Percentiles rank a stretch among this genome's conserved stretches.
Conservation (phyloP, 2,329 filamentous ascomycete species). For the Cercospora nicotianae region DNA sequence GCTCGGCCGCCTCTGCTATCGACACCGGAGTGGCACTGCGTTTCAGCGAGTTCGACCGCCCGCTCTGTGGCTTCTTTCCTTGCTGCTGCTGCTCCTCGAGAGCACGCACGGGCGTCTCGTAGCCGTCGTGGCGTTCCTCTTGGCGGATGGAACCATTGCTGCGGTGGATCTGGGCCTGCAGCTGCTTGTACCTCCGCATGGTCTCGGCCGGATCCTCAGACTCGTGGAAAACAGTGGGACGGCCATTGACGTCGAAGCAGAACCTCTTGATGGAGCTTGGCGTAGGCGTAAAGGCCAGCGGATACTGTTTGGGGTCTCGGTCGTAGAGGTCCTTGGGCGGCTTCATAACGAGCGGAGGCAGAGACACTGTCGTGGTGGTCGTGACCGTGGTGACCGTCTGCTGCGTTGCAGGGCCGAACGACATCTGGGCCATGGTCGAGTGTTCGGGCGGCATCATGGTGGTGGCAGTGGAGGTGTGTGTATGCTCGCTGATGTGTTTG, state of each 20-base stretch:
- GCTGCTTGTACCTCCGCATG: constrained; percentile 46
- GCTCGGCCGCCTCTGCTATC: constrained; percentile 55
- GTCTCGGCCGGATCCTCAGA: constrained; percentile 57
- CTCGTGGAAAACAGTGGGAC: constrained; percentile 62
- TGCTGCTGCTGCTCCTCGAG: constrained; percentile 17
- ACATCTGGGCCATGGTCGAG: constrained; percentile 58
- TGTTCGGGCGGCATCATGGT: constrained; percentile 33
- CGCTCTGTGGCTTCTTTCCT: constrained; percentile 26
- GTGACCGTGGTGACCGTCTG: constrained; percentile 81
- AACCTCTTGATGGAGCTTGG: constrained; percentile 76
- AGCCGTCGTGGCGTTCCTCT: constrained; percentile 31
- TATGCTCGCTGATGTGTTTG: constrained; percentile 14
- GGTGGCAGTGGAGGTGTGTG: constrained; percentile 23
- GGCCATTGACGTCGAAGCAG: constrained; percentile 67
- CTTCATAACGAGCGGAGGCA: constrained; percentile 79
- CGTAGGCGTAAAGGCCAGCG: constrained; percentile 78
- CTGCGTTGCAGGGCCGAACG: constrained; percentile 63
- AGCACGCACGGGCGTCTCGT: constrained; percentile 29
- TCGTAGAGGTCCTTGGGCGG: constrained; percentile 68
- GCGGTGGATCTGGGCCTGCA: constrained; percentile 33
- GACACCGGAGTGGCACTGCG: constrained; percentile 56
- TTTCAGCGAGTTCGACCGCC: constrained; percentile 38
- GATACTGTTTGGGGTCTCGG: constrained; percentile 86
- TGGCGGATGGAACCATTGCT: constrained; percentile 34
- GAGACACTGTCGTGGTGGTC: constrained; percentile 78